Evolutionary conservation across 2,329 filamentous ascomycete genomes (phyloP).

Genomic region (Fusarium succisae): DNA sequence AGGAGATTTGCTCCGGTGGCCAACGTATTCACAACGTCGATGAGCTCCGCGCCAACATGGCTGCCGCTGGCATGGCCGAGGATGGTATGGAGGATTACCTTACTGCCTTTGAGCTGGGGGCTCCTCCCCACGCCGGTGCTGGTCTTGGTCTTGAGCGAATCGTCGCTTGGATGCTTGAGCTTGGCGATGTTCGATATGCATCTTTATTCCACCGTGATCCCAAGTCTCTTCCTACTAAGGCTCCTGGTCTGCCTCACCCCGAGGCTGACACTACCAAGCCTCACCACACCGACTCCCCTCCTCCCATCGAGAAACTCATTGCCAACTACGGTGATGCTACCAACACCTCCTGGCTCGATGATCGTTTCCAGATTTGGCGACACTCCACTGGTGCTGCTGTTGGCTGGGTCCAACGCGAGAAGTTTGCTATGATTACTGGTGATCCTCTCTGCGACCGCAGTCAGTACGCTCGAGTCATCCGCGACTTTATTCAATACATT

Average conservation of each 20-base stretch:
- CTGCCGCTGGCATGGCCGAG: conserved; percentile 77
- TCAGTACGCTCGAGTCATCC: conserved; percentile 79
- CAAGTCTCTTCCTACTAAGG: conserved; percentile 79
- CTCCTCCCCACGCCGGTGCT: conserved; percentile 88
- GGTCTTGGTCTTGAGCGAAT: conserved; percentile 92
- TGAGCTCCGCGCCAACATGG: conserved; percentile 81
- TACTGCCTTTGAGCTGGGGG: conserved; percentile 86
- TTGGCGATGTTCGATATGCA: conserved; percentile 89
- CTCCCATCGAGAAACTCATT: conserved; percentile 85
- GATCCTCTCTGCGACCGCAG: conserved; percentile 84
- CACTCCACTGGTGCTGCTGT: conserved; percentile 86
- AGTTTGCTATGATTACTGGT: conserved; percentile 85
- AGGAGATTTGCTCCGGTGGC: conserved; percentile 91
- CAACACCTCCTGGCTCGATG: conserved; percentile 93
- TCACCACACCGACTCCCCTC: conserved; percentile 64
- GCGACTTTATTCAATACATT: conserved; percentile 78
- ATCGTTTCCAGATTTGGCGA: conserved; percentile 88
- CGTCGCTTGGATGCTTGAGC: conserved; percentile 83
- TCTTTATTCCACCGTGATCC: conserved; percentile 90
- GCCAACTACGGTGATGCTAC: conserved; percentile 96
- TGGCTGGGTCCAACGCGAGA: conserved; percentile 79
- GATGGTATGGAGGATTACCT: conserved; percentile 92
- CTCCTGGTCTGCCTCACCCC: conserved; percentile 78
- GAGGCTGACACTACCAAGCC: conserved; percentile 78
- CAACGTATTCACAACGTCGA: conserved; percentile 88